Base-by-base conservation (phyloP, 1,139 yeast genomes). In the Pichia sp. region DNA sequence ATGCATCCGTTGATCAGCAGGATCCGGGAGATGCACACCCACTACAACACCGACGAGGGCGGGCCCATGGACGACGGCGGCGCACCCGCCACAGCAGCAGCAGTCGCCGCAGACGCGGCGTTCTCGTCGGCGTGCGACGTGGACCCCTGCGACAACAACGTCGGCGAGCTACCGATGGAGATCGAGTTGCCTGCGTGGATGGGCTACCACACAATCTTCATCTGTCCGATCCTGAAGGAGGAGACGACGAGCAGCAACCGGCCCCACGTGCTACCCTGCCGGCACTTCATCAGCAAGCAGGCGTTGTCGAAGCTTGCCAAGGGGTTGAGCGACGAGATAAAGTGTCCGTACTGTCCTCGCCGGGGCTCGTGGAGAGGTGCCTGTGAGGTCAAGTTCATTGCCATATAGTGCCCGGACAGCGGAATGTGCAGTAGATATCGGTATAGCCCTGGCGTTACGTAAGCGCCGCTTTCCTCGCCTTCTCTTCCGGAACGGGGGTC, bases 321-420 rank as follows among this genome's bases (percentile, higher is more conserved):
- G 56, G 75, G 72, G 57, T 71, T 69, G 53, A 65, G 68, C 10
- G 63, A 72, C 34, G 70, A 73, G 47, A 80, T 84, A 70, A 84
- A 84, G 64, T 84, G 90, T 64, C 88, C 88, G 1, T 84, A 84
- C 62, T 84, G 90, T 64, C 89, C 90, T 0, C 67, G 70, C 15
- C 70, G 71, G 1, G 64, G 69, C 10, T 53, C 62, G 7, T 56
- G 64, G 5, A 54, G 65, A 5, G 70, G 70, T 46, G 71, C 74
- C 13, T 61, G 53, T 43, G 62, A 65, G 46, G 74, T 67, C 2
- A 58, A 57, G 45, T 70, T 70, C 61, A 59, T 66, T 34, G 59
- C 58, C 45, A 42, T 65, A 49, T 66, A 54, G 56, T 5, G 30
- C 26, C 26, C 26, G 26, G 26, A 23, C 26, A 23, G 26, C 26